Evolutionary conservation across 2,329 filamentous ascomycete genomes (phyloP).

Genomic region (Colletotrichum abscissum): DNA sequence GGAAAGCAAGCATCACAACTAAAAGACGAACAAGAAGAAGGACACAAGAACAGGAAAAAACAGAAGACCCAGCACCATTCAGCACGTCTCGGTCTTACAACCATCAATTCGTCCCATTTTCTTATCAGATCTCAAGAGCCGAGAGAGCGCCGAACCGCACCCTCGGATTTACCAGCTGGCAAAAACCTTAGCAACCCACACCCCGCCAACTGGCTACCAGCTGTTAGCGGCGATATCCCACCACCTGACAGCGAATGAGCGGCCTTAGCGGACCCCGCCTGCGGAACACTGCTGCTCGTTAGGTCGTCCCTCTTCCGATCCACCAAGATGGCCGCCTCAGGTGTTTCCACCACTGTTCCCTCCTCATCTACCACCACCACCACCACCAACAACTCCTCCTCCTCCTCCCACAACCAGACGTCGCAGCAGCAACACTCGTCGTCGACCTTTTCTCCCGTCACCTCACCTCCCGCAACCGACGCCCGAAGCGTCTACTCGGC

Average conservation of each 20-base stretch:
- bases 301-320: conserved; percentile 22
- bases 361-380: conserved; percentile 6
- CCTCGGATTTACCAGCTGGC: conserved; percentile 32
- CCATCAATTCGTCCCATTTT: not conserved
- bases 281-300: conserved; percentile 27
- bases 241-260: conserved; percentile 24
- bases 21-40: too few relatives aligned
- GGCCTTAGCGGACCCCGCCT: conserved; percentile 25
- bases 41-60: too few relatives aligned
- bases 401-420: not conserved
- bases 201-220: not conserved
- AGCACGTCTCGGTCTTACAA: not conserved
- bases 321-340: conserved; percentile 34
- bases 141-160: conserved; percentile 29
- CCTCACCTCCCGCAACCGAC: conserved; percentile 25
- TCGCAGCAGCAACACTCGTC: conserved; percentile 11
- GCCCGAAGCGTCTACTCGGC: conserved; percentile 16
- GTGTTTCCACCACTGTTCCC: conserved; percentile 30
- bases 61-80: not conserved
- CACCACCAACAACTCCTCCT: conserved; percentile 17
- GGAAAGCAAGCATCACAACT: too few relatives aligned
- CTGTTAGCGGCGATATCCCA: not conserved
- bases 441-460: conserved; percentile 20
- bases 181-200: conserved; percentile 5
- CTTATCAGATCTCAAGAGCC: conserved; percentile 16